Evolutionary conservation across 352 stramenopile species (phyloP).

Genomic region (Globisporangium irregulare): DNA sequence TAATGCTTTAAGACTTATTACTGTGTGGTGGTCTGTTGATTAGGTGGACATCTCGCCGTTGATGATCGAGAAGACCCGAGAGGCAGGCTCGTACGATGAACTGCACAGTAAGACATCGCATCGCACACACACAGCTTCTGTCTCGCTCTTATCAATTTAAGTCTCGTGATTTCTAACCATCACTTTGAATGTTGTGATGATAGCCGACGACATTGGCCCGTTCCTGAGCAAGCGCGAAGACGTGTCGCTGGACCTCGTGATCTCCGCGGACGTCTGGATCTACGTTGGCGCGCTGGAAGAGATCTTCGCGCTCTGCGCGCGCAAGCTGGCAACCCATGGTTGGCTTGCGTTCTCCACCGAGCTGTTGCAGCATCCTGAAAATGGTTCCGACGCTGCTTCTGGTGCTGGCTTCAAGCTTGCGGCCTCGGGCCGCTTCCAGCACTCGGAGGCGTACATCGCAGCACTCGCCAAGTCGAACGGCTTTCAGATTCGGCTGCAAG

Average conservation of each 20-base stretch:
- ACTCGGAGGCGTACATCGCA: slow-evolving; percentile 63
- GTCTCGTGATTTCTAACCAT: background rate
- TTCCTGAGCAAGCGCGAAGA: slow-evolving; percentile 44
- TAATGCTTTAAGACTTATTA: background rate
- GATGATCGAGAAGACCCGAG: slow-evolving; percentile 78
- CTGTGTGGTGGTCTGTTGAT: background rate
- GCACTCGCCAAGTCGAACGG: slow-evolving; percentile 32
- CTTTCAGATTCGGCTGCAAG: slow-evolving; percentile 37
- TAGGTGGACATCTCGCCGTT: slow-evolving; percentile 78
- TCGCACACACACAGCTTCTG: background rate
- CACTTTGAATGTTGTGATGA: slow-evolving; percentile 1
- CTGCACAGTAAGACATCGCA: slow-evolving; percentile 43
- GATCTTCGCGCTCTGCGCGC: slow-evolving; percentile 46
- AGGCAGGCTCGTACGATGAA: slow-evolving; percentile 64
- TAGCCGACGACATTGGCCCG: slow-evolving; percentile 53
- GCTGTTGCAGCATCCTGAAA: slow-evolving; percentile 21
- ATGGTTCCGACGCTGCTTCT: background rate
- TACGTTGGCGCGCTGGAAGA: slow-evolving; percentile 73
- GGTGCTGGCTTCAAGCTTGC: slow-evolving; percentile 44
- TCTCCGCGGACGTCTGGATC: slow-evolving; percentile 86
- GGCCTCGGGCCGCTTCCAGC: slow-evolving; percentile 72
- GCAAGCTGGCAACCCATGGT: slow-evolving; percentile 37
- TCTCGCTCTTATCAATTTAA: background rate
- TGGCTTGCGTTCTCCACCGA: slow-evolving; percentile 79
- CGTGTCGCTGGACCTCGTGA: slow-evolving; percentile 52